Percentiles rank a stretch among this genome's conserved stretches.
These are phyloP conservation scores for Eutrema yunnanense DNA, from an alignment of 345 rosid genomes.

Conservation along the genomic window DNA sequence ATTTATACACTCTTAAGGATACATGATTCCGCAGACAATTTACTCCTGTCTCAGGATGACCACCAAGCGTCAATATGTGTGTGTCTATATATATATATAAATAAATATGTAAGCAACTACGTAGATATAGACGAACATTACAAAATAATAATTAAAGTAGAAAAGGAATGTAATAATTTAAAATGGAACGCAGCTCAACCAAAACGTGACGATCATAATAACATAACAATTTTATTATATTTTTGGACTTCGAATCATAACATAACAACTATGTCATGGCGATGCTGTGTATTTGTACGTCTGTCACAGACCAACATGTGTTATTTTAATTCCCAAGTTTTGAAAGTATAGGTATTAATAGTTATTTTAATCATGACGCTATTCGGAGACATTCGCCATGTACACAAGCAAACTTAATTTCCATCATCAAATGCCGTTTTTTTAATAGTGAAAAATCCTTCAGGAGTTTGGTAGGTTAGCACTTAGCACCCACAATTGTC, in stretches of 20 bases:
- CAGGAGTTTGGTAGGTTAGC: conserved; percentile 3
- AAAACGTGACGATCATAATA: conserved; percentile 30
- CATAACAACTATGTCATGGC: conserved; percentile 12
- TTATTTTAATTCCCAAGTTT: conserved; percentile 11
- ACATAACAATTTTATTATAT: neutral
- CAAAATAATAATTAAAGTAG: conserved; percentile 12
- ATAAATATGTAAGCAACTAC: neutral
- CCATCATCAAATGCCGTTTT: neutral
- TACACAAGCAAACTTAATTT: conserved; percentile 26
- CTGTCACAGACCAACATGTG: conserved; percentile 25
- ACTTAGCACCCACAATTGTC: neutral
- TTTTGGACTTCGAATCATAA: neutral
- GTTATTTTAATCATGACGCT: conserved; percentile 9
- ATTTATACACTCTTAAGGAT: conserved; percentile 1
- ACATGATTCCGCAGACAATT: conserved; percentile 7
- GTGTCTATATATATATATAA: neutral
- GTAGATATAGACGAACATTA: conserved; percentile 5
- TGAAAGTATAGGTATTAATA: neutral
- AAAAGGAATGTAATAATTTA: conserved; percentile 6
- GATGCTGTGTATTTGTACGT: conserved; percentile 8
- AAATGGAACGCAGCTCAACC: conserved; percentile 20
- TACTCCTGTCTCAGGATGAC: conserved; percentile 3
- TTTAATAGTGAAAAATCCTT: neutral
- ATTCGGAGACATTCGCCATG: conserved; percentile 11
- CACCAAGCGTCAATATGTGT: conserved; percentile 22